Evolutionary conservation across 1,284 basidiomycete genomes (phyloP), one percentile per base, ranked within the genome.

Genomic region (Malassezia globosa): DNA sequence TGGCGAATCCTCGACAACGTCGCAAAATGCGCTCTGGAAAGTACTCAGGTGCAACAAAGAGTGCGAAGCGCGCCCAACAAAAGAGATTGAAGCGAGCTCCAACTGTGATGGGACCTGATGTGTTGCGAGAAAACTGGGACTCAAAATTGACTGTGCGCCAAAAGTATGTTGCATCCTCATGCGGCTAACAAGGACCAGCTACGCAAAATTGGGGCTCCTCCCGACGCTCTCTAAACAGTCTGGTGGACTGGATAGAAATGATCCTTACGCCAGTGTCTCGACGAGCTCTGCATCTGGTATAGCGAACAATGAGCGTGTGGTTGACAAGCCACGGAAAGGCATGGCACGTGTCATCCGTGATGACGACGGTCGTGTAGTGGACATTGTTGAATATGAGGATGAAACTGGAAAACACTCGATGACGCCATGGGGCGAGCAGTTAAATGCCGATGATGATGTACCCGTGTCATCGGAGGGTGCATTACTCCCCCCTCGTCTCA

Each of bases 1-100:
- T 95, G 89, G 87, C 84, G 46, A 94, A 92, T 72, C 89, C 89
- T 60, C 80, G 88, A 51, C 89, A 94, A 74, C 78, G 85, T 54
- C 78, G 82, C 55, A 89, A 89, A 74, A 70, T 78, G 42, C 81
- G 82, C 27, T 87, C 85, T 39, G 79, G 80, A 5, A 42, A 53
- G 18, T 46, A 56, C 29, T 51, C 56, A 21, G 63, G 60, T 19
- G 76, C 80, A 7, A 77, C 87, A 67, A 80, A 75, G 58, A 75
- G 82, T 16, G 78, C 87, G 43, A 81, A 81, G 37, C 81, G 81
- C 31, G 81, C 83, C 64, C 80, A 80, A 61, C 81, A 83, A 58
- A 76, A 85, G 50, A 85, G 82, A 64, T 55, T 71, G 21, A 52
- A 44, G 5, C 60, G 65, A 10, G 60, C 60, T 7, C 63, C 68